phyloP scores from a whole-genome alignment of 768 basidiomycete genomes.

The Baorangia bicolor region DNA sequence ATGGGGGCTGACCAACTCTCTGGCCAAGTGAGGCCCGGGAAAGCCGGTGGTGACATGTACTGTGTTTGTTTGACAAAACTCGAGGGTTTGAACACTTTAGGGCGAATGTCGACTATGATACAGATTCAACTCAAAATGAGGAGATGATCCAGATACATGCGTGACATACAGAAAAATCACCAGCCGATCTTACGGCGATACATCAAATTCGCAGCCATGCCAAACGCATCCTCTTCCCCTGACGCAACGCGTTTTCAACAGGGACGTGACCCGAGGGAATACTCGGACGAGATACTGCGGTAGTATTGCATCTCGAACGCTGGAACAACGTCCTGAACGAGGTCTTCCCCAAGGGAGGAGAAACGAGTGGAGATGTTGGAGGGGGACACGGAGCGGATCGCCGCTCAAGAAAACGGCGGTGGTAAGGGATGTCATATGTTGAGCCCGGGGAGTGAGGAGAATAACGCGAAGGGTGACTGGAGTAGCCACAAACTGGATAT shows the following conservation, averaged over 20 bases:
- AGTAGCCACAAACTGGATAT: slow-evolving; percentile 32
- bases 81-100: not conserved
- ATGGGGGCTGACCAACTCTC: slow-evolving; percentile 24
- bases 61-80: not conserved
- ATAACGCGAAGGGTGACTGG: slow-evolving; percentile 22
- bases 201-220: slow-evolving; percentile 33
- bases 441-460: not conserved
- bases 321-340: slow-evolving; percentile 29
- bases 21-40: not conserved
- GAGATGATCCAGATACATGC: slow-evolving; percentile 17
- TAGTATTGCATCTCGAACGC: slow-evolving; percentile 28
- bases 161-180: slow-evolving; percentile 22
- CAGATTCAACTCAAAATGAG: slow-evolving; percentile 9
- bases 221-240: slow-evolving; percentile 30
- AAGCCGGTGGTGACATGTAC: not conserved
- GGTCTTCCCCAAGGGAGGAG: slow-evolving; percentile 15
- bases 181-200: slow-evolving; percentile 3
- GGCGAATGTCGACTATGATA: slow-evolving; percentile 5
- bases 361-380: slow-evolving; percentile 8
- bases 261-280: slow-evolving; percentile 20
- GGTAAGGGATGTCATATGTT: slow-evolving; percentile 8
- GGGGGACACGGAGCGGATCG: slow-evolving; percentile 21
- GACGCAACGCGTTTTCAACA: slow-evolving; percentile 22
- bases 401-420: slow-evolving; percentile 8
- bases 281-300: slow-evolving; percentile 7